Evolutionary conservation across 2,329 filamentous ascomycete genomes (phyloP).

Genomic region (Lecanoromycetidae sp.): DNA sequence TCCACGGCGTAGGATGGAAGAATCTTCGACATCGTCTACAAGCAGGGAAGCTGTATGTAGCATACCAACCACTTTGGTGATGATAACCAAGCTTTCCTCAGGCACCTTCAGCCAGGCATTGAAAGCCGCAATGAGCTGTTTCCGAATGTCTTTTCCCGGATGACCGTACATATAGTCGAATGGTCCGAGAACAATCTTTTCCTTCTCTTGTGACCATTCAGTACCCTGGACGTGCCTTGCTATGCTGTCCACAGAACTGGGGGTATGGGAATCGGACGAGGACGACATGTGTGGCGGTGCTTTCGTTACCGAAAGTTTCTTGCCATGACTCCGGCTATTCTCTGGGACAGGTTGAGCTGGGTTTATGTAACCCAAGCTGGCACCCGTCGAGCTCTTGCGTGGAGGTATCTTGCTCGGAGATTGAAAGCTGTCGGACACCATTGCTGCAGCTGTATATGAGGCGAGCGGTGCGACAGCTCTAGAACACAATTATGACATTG

Average conservation of each 20-base stretch:
- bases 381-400: slow-evolving; percentile 55
- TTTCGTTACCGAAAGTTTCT: slow-evolving; percentile 19
- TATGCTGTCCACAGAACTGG: background rate
- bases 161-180: slow-evolving; percentile 70
- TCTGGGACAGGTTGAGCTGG: slow-evolving; percentile 42
- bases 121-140: slow-evolving; percentile 68
- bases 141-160: slow-evolving; percentile 74
- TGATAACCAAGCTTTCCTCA: slow-evolving; percentile 54
- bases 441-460: no score
- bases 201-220: slow-evolving; percentile 61
- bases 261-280: background rate
- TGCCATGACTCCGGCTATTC: slow-evolving; percentile 43
- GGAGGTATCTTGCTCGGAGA: slow-evolving; percentile 60
- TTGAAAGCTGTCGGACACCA: slow-evolving; percentile 26
- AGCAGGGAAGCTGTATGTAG: slow-evolving; percentile 73
- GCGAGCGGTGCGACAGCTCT: no score
- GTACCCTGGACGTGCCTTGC: slow-evolving; percentile 9
- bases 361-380: slow-evolving; percentile 16
- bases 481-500: no score
- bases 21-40: slow-evolving; percentile 82
- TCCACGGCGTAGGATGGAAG: slow-evolving; percentile 61
- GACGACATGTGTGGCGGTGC: slow-evolving; percentile 4
- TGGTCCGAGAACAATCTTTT: slow-evolving; percentile 63
- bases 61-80: slow-evolving; percentile 72
- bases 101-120: slow-evolving; percentile 71